Evolutionary conservation across 306 rosid species (phyloP).

Genomic region (Malus asiatica): DNA sequence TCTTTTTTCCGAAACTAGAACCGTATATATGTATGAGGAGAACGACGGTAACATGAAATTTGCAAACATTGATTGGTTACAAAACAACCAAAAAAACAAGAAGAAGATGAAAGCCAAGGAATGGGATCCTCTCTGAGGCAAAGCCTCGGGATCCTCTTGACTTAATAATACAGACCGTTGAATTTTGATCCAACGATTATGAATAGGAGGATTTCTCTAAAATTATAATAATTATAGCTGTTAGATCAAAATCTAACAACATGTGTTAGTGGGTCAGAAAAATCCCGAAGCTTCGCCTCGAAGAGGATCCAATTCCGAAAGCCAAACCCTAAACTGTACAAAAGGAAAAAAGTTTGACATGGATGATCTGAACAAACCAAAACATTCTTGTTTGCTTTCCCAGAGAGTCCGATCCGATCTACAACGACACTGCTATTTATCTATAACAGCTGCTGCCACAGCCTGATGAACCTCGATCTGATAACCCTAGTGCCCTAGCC

Average conservation of each 20-base stretch:
- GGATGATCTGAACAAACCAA: slow-evolving; percentile 29
- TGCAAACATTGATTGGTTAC: slow-evolving; percentile 27
- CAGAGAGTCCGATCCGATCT: slow-evolving; percentile 22
- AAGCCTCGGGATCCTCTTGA: too few relatives aligned
- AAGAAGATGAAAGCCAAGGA: slow-evolving; percentile 1
- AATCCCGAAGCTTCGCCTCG: too few relatives aligned
- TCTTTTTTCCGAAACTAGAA: neutral
- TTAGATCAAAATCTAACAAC: accelerated
- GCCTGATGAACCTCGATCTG: slow-evolving; percentile 21
- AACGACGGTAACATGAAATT: neutral
- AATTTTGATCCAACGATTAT: too few relatives aligned
- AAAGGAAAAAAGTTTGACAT: slow-evolving; percentile 6
- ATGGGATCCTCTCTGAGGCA: too few relatives aligned
- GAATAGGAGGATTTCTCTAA: too few relatives aligned
- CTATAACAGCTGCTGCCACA: slow-evolving; percentile 13
- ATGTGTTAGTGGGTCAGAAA: too few relatives aligned
- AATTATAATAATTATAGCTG: too few relatives aligned
- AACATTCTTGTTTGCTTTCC: slow-evolving; percentile 72
- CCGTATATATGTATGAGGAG: neutral
- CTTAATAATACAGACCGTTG: too few relatives aligned
- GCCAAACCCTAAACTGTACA: neutral
- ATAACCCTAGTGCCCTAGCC: neutral
- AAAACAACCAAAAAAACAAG: neutral
- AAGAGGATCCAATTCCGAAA: neutral
- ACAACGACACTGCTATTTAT: slow-evolving; percentile 26